These are phyloP conservation scores for Brassica hybrid DNA, from an alignment of 441 rosid species.

Conservation along the genomic window DNA sequence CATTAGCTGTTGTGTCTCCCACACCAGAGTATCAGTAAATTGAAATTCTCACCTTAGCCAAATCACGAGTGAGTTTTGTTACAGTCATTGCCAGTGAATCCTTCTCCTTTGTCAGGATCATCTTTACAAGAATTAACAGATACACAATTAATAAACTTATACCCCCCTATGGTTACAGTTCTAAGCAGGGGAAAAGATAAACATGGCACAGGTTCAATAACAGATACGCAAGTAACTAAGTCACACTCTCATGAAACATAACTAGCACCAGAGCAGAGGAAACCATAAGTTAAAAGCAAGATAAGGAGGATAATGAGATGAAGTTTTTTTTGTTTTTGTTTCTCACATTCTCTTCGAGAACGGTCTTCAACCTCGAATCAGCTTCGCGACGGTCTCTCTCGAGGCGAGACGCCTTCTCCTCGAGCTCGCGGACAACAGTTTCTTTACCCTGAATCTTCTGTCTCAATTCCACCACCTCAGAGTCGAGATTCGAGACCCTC, in stretches of 20 bases:
- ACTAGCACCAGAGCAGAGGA: neutral
- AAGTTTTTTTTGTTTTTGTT: neutral
- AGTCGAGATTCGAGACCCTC: conserved; percentile 76
- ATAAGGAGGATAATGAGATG: neutral
- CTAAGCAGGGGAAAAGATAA: conserved; percentile 9
- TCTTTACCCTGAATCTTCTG: conserved; percentile 67
- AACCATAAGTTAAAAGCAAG: conserved; percentile 3
- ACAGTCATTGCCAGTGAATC: conserved; percentile 46
- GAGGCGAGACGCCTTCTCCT: conserved; percentile 55
- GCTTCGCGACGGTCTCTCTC: conserved; percentile 58
- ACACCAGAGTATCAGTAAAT: neutral
- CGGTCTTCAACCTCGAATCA: conserved; percentile 59
- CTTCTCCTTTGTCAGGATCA: conserved; percentile 39
- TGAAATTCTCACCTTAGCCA: conserved; percentile 39
- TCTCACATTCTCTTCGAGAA: conserved; percentile 71
- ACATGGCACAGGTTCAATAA: neutral
- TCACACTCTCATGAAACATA: neutral
- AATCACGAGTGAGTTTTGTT: conserved; percentile 44
- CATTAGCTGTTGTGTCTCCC: neutral
- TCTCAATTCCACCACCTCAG: conserved; percentile 60
- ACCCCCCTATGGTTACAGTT: conserved; percentile 1
- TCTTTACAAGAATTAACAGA: conserved; percentile 22
- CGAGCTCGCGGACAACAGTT: conserved; percentile 57
- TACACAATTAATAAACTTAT: neutral
- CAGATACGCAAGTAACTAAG: neutral